Percentiles rank a stretch among this genome's conserved stretches.
phyloP scores from a whole-genome alignment of 2,329 filamentous ascomycete species.

The Diaporthe citri region DNA sequence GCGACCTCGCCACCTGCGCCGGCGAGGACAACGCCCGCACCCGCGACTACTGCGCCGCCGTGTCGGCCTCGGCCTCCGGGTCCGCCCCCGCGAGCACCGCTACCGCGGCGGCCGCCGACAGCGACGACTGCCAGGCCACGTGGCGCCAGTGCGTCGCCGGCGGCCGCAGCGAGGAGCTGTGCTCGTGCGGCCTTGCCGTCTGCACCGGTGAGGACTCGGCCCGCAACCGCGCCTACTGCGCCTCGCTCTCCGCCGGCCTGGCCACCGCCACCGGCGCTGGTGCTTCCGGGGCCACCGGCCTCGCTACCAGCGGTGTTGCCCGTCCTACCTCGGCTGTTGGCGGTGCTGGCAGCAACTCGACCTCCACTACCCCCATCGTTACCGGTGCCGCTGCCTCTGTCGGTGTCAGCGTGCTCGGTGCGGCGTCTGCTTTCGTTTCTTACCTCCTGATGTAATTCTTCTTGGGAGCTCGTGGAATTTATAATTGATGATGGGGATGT shows the following conservation, averaged over 20 bases:
- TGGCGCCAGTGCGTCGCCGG: conserved; percentile 11
- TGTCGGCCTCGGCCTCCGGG: not conserved
- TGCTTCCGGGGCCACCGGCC: not conserved
- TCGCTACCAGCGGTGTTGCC: not conserved
- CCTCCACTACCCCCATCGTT: not conserved
- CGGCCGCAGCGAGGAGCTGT: conserved; percentile 6
- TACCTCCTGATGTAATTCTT: conserved; percentile 7
- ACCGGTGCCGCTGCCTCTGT: conserved; percentile 13
- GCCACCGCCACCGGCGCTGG: conserved; percentile 2
- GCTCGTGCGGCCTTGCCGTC: conserved; percentile 12
- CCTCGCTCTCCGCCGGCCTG: not conserved
- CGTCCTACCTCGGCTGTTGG: not conserved
- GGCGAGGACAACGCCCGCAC: conserved; percentile 26
- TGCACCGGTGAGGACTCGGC: conserved; percentile 20
- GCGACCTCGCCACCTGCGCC: conserved; percentile 23
- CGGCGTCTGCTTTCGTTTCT: conserved; percentile 19
- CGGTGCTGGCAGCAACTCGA: conserved; percentile 5
- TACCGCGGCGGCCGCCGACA: not conserved
- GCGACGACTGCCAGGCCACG: conserved; percentile 13
- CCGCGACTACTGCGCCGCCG: conserved; percentile 12
- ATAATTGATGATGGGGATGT: not conserved
- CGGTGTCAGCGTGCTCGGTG: conserved; percentile 17
- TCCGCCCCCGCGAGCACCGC: not conserved
- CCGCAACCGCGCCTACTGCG: conserved; percentile 14
- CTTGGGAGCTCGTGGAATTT: no score